Evolutionary conservation across 148 eudicot species (phyloP).

Genomic region (Salicornia ramosissima): DNA sequence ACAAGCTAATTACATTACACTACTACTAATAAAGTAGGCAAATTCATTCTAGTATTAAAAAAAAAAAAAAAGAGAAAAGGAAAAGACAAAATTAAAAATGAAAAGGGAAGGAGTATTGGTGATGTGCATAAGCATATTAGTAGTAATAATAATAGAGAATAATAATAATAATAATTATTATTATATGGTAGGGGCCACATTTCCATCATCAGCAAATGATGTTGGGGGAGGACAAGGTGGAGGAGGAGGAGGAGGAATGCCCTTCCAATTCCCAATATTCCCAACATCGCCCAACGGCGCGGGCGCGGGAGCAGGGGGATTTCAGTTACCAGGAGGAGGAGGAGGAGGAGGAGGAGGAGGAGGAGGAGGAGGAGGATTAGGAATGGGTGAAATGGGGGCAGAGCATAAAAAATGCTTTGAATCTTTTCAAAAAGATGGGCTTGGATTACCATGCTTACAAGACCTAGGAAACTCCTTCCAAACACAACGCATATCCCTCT

Average conservation of each 20-base stretch:
- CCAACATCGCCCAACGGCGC: not conserved
- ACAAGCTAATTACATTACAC: no score
- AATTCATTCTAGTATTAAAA: not conserved
- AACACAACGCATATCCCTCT: not conserved
- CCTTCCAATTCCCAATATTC: no score
- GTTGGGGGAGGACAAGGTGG: not conserved
- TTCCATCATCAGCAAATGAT: no score
- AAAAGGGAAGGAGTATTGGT: not conserved
- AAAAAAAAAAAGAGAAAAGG: not conserved
- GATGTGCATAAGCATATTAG: not conserved
- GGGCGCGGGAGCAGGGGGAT: no score
- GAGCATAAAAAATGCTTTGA: constrained; percentile 11
- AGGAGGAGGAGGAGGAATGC: not conserved
- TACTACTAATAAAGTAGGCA: not conserved
- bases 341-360: no score
- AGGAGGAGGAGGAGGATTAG: not conserved
- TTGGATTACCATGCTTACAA: constrained; percentile 2
- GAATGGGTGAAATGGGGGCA: not conserved
- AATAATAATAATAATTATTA: no score
- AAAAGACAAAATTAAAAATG: not conserved
- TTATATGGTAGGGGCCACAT: no score
- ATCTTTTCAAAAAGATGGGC: constrained; percentile 4
- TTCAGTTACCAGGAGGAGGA: no score
- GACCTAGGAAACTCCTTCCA: constrained; percentile 8
- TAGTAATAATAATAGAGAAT: not conserved